phyloP scores from a whole-genome alignment of 495 filamentous ascomycete genomes.

The Trypethelium eluteriae region DNA sequence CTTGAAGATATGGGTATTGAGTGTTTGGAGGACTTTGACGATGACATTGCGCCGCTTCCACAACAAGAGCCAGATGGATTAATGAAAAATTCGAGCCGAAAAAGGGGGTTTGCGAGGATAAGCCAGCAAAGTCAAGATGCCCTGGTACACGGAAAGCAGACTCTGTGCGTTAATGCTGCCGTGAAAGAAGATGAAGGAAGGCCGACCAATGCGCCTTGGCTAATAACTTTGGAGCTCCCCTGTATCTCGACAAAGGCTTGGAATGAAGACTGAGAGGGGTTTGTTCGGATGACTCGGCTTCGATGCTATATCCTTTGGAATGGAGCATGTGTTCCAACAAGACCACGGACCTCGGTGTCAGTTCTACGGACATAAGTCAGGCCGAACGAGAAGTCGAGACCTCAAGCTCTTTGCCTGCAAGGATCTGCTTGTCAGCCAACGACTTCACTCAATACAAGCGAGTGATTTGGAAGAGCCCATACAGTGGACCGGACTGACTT shows the following conservation, averaged over 20 bases:
- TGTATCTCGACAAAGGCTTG: neutral
- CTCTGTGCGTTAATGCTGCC: conserved; percentile 4
- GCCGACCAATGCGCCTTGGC: neutral
- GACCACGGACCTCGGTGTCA: too few species aligned
- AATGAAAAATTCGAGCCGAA: neutral
- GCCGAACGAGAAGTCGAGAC: too few species aligned
- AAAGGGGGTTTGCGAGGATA: neutral
- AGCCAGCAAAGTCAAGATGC: neutral
- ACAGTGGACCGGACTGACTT: too few species aligned
- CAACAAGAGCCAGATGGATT: neutral
- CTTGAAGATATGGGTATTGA: conserved; percentile 3
- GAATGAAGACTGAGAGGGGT: neutral
- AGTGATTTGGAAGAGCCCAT: too few species aligned
- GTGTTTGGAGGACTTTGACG: neutral
- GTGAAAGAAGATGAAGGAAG: neutral
- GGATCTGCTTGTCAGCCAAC: too few species aligned
- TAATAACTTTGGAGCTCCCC: neutral
- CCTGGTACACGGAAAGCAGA: neutral
- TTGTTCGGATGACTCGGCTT: too few species aligned
- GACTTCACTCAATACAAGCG: too few species aligned
- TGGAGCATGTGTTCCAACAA: too few species aligned
- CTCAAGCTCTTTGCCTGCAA: too few species aligned
- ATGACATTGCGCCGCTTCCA: neutral
- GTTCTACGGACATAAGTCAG: too few species aligned
- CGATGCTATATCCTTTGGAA: too few species aligned